These are phyloP conservation scores for Cladobotryum protrusum DNA, from an alignment of 2,329 filamentous ascomycete genomes.

Conservation along the genomic window DNA sequence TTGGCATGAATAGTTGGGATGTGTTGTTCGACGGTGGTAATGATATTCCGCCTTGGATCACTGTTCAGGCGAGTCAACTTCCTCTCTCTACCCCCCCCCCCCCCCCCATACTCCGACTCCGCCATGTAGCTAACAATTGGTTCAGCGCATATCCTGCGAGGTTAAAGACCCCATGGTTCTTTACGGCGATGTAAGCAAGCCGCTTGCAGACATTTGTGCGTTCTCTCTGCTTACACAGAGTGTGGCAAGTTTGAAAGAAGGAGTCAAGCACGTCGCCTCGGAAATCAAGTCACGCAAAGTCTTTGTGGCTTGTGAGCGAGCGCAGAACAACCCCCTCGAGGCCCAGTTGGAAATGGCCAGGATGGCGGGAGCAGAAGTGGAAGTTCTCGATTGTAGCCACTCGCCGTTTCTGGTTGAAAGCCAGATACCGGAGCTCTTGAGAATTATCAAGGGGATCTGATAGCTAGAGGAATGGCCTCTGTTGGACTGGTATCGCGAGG, in stretches of 20 bases:
- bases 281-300: background rate
- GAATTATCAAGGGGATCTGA: background rate
- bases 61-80: background rate
- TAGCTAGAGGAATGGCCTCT: background rate
- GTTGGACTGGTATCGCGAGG: too few relatives aligned
- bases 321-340: background rate
- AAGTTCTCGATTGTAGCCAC: background rate
- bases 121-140: background rate
- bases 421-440: background rate
- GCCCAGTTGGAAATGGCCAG: background rate
- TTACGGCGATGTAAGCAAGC: background rate
- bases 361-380: background rate
- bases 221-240: background rate
- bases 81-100: too few relatives aligned
- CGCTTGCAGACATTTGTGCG: background rate
- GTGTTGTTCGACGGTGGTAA: background rate
- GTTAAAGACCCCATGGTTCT: background rate
- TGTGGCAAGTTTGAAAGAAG: background rate
- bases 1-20: background rate
- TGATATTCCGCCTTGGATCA: background rate
- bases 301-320: background rate
- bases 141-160: background rate
- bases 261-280: background rate
- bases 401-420: background rate
- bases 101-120: background rate